These are phyloP conservation scores for Erucastrum elatum DNA, from an alignment of 345 rosid species.

Conservation along the genomic window DNA sequence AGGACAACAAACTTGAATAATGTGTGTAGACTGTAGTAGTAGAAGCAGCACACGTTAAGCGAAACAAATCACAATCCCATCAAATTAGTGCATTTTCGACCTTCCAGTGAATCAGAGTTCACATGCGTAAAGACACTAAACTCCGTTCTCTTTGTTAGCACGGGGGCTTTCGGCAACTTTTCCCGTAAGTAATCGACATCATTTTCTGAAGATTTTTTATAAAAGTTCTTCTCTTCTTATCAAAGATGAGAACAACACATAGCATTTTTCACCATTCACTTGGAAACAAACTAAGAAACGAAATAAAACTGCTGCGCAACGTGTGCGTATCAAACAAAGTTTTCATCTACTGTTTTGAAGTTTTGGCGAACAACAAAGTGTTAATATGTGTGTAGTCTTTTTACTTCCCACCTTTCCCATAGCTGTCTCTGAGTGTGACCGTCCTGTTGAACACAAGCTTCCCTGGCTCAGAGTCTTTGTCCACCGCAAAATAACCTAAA, in stretches of 20 bases:
- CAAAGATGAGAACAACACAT: neutral
- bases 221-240: neutral
- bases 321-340: constrained; percentile 30
- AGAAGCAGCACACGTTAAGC: constrained; percentile 20
- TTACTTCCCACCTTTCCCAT: constrained; percentile 54
- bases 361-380: constrained; percentile 8
- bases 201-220: neutral
- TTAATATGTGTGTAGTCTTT: neutral
- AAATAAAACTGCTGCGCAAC: constrained; percentile 2
- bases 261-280: neutral
- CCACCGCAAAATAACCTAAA: constrained; percentile 78
- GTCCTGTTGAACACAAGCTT: constrained; percentile 85
- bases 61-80: constrained; percentile 21
- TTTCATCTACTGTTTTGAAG: constrained; percentile 19
- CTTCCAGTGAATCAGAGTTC: constrained; percentile 3
- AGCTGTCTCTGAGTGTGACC: constrained; percentile 66
- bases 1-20: neutral
- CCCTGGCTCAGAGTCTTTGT: constrained; percentile 69
- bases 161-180: constrained; percentile 1
- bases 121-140: constrained; percentile 23
- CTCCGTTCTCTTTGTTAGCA: neutral
- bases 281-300: neutral
- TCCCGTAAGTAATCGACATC: neutral
- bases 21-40: neutral
- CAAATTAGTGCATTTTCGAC: constrained; percentile 1